A percentile compares a stretch with the other conserved stretches of the same genome.
phyloP scores from a whole-genome alignment of 2,329 filamentous ascomycete genomes.

The Epichloe bromicola region DNA sequence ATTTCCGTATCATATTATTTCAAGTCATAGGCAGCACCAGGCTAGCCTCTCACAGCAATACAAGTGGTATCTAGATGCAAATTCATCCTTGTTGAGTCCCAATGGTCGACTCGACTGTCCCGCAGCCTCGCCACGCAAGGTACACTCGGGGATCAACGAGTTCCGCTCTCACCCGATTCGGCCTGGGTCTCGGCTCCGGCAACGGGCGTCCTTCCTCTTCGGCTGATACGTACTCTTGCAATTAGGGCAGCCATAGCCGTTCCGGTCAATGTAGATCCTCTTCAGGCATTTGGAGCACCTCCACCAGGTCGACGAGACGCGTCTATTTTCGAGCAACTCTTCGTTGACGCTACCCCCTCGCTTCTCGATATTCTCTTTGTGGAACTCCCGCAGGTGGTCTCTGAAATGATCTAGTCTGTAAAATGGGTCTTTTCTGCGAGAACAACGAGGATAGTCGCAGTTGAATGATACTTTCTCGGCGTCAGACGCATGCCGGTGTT shows the following conservation, averaged over 20 bases:
- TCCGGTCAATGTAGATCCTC: slow-evolving; percentile 27
- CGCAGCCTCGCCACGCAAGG: no score
- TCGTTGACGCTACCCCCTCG: slow-evolving; percentile 24
- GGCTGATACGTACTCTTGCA: slow-evolving; percentile 35
- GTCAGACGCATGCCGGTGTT: slow-evolving; percentile 32
- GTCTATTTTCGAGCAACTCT: slow-evolving; percentile 27
- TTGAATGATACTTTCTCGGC: slow-evolving; percentile 28
- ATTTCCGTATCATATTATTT: no score
- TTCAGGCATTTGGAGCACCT: slow-evolving; percentile 39
- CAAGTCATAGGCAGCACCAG: no score
- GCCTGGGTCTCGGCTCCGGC: slow-evolving; percentile 8
- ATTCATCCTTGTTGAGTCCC: no score
- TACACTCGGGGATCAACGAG: no score
- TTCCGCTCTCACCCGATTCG: no score
- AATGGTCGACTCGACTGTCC: no score
- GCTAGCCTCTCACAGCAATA: no score
- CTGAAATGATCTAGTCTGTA: slow-evolving; percentile 42
- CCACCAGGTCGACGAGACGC: slow-evolving; percentile 34
- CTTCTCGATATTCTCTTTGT: slow-evolving; percentile 41
- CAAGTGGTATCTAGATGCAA: no score
- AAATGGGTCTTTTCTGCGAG: slow-evolving; percentile 32
- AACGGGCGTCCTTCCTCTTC: slow-evolving; percentile 25
- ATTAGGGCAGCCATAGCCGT: slow-evolving; percentile 31
- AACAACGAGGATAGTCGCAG: slow-evolving; percentile 40
- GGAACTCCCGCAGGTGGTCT: slow-evolving; percentile 42